A percentile compares a stretch with the other conserved stretches of the same genome.
Conservation (phyloP, 73 alveolate species). For the Tetrahymena thermophila region DNA sequence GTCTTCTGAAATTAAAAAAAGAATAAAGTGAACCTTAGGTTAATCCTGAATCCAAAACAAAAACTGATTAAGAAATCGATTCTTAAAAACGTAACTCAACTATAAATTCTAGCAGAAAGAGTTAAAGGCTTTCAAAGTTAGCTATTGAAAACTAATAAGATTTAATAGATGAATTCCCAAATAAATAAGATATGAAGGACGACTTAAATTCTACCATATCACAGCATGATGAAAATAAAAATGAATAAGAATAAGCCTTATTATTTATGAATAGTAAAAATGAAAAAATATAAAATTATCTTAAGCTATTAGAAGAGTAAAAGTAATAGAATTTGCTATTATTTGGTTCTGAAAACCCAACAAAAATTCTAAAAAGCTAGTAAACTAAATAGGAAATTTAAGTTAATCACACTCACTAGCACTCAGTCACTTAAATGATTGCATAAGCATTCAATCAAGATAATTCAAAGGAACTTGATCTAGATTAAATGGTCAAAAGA, state of each 20-base stretch:
- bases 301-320: neutral
- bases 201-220: neutral
- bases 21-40: neutral
- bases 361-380: neutral
- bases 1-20: neutral
- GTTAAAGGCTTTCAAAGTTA: neutral
- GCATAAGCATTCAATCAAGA: neutral
- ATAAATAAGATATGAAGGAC: neutral
- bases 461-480: neutral
- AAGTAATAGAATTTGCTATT: neutral
- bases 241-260: neutral
- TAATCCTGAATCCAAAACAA: neutral
- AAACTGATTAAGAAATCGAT: neutral
- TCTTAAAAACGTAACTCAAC: neutral
- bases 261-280: neutral
- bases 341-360: neutral
- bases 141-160: neutral
- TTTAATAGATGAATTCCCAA: neutral
- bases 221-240: neutral
- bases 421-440: neutral
- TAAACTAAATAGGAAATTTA: neutral
- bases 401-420: neutral
- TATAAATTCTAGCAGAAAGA: neutral
- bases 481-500: neutral
- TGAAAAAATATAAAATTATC: neutral